Conservation (phyloP, 305 asterid species). For the Withania somnifera region DNA sequence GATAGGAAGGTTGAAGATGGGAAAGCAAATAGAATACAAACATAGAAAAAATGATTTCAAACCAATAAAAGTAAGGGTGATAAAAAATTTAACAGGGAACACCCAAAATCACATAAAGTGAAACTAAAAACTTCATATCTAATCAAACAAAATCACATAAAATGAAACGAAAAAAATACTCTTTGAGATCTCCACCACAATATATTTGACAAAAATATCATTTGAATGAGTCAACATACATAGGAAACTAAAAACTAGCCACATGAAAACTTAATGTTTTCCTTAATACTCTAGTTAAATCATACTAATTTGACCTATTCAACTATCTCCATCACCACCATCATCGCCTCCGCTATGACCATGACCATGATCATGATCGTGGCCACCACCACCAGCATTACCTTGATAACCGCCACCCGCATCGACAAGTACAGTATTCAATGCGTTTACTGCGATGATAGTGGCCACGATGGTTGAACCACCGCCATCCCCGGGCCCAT, state of each 20-base stretch:
- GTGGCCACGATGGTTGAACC: background rate
- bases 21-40: too few species aligned
- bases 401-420: background rate
- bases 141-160: background rate
- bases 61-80: too few species aligned
- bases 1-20: too few species aligned
- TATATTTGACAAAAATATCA: background rate
- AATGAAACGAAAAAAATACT: background rate
- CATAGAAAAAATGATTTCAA: too few species aligned
- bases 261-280: background rate
- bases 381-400: background rate
- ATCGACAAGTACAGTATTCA: background rate
- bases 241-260: background rate
- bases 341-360: background rate
- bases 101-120: too few species aligned
- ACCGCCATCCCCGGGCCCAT: background rate
- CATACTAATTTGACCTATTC: background rate
- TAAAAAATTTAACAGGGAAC: too few species aligned
- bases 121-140: too few species aligned
- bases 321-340: background rate
- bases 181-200: background rate
- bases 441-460: background rate
- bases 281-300: background rate
- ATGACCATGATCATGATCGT: background rate
- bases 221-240: background rate